Evolutionary conservation across 495 filamentous ascomycete genomes (phyloP).

Genomic region (Aspergillus homomorphus): DNA sequence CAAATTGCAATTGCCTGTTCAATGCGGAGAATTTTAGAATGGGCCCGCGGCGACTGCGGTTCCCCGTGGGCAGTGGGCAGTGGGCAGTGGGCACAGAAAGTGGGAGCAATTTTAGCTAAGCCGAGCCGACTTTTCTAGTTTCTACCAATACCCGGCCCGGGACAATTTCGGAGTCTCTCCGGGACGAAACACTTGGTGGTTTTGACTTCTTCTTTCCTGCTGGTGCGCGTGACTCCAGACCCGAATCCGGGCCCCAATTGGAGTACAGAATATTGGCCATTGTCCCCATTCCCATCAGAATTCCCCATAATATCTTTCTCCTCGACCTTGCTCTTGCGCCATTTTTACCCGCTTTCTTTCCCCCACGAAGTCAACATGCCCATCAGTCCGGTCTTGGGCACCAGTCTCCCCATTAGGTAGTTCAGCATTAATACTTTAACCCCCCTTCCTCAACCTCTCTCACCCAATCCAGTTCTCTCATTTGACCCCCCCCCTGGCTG

Average conservation of each 20-base stretch:
- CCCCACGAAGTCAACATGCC: not conserved
- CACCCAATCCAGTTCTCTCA: not conserved
- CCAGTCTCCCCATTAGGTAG: not conserved
- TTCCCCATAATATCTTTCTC: not conserved
- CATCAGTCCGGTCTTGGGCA: not conserved
- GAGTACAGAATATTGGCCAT: too few species aligned
- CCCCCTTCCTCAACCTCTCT: not conserved
- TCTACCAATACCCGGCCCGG: not conserved
- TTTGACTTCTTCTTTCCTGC: not conserved
- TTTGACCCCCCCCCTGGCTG: not conserved
- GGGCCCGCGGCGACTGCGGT: not conserved
- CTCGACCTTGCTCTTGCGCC: not conserved
- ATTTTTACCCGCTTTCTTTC: not conserved
- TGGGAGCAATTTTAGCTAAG: not conserved
- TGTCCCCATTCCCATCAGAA: not conserved
- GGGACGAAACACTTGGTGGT: too few species aligned
- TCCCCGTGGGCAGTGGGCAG: slow-evolving; percentile 7
- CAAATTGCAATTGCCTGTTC: too few species aligned
- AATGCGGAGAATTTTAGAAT: not conserved
- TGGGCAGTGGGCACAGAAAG: too few species aligned
- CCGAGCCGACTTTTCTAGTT: not conserved
- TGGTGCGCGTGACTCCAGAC: not conserved
- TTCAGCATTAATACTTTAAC: not conserved
- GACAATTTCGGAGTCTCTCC: slow-evolving; percentile 13
- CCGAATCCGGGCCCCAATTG: too few species aligned